Conservation (phyloP, 2,329 filamentous ascomycete genomes). For the Pseudogymnoascus sp. region DNA sequence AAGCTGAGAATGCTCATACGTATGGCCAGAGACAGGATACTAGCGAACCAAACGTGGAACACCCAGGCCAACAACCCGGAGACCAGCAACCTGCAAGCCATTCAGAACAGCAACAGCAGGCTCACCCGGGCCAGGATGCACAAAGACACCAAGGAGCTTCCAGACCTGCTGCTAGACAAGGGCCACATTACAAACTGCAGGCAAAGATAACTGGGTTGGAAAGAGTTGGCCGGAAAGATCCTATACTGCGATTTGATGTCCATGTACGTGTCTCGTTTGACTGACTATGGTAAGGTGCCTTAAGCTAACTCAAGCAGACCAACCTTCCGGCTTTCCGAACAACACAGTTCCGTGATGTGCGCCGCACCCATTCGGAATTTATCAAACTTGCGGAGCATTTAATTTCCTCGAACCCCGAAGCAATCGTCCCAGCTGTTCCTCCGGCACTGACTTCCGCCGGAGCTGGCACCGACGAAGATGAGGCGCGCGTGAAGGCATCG, state of each 20-base stretch:
- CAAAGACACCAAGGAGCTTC: conserved; percentile 31
- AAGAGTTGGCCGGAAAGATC: conserved; percentile 89
- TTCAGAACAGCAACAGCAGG: conserved; percentile 27
- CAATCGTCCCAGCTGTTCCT: conserved; percentile 87
- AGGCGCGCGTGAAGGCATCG: conserved; percentile 76
- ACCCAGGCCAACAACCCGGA: conserved; percentile 19
- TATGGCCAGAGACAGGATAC: conserved; percentile 25
- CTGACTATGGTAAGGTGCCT: neutral
- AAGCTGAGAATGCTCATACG: conserved; percentile 18
- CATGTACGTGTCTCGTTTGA: conserved; percentile 57
- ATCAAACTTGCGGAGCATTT: conserved; percentile 93
- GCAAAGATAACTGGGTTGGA: conserved; percentile 93
- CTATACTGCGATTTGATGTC: conserved; percentile 89
- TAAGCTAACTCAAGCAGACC: conserved; percentile 51
- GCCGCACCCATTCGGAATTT: conserved; percentile 91
- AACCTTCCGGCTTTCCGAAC: conserved; percentile 98
- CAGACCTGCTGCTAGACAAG: conserved; percentile 34
- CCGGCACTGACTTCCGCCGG: conserved; percentile 92
- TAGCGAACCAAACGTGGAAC: conserved; percentile 29
- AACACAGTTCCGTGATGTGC: conserved; percentile 95
- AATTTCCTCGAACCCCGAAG: conserved; percentile 95
- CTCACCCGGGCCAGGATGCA: conserved; percentile 26
- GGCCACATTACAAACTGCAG: conserved; percentile 76
- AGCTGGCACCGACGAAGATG: conserved; percentile 93
- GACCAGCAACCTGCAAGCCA: conserved; percentile 16